Conservation (phyloP, 1,139 yeast species). For the Zygosaccharomyces pseudobailii region DNA sequence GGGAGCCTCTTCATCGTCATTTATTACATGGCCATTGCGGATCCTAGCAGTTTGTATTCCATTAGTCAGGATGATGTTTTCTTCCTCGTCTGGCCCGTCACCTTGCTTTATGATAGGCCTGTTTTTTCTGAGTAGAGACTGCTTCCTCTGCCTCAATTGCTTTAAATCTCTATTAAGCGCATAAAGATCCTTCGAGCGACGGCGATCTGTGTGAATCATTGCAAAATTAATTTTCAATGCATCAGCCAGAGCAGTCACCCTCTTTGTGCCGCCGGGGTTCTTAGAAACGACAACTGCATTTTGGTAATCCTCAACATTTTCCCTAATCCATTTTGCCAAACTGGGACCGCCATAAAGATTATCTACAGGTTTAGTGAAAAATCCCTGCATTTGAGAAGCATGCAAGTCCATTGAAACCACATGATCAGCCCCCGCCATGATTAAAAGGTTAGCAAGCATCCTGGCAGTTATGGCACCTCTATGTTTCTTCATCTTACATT, state of each 20-base stretch:
- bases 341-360: slow-evolving; percentile 96
- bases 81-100: slow-evolving; percentile 56
- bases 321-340: slow-evolving; percentile 92
- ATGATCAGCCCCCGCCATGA: slow-evolving; percentile 99
- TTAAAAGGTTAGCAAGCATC: slow-evolving; percentile 90
- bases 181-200: slow-evolving; percentile 76
- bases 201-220: slow-evolving; percentile 97
- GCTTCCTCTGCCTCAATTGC: slow-evolving; percentile 37
- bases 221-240: slow-evolving; percentile 93
- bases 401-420: slow-evolving; percentile 97
- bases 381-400: slow-evolving; percentile 99
- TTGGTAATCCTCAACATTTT: slow-evolving; percentile 76
- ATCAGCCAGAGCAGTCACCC: slow-evolving; percentile 97
- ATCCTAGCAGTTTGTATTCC: slow-evolving; percentile 95
- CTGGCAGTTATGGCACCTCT: slow-evolving; percentile 99
- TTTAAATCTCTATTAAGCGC: slow-evolving; percentile 36
- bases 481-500: slow-evolving; percentile 96
- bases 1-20: slow-evolving; percentile 80
- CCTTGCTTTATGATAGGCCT: slow-evolving; percentile 38
- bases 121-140: slow-evolving; percentile 36
- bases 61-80: slow-evolving; percentile 61
- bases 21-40: slow-evolving; percentile 95
- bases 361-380: slow-evolving; percentile 94
- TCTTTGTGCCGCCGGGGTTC: slow-evolving; percentile 97
- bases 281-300: slow-evolving; percentile 86